Evolutionary conservation across 225 moss, liverwort and hornwort genomes (phyloP), one percentile per base, ranked within the genome.

Genomic region (Marchantia paleacea): DNA sequence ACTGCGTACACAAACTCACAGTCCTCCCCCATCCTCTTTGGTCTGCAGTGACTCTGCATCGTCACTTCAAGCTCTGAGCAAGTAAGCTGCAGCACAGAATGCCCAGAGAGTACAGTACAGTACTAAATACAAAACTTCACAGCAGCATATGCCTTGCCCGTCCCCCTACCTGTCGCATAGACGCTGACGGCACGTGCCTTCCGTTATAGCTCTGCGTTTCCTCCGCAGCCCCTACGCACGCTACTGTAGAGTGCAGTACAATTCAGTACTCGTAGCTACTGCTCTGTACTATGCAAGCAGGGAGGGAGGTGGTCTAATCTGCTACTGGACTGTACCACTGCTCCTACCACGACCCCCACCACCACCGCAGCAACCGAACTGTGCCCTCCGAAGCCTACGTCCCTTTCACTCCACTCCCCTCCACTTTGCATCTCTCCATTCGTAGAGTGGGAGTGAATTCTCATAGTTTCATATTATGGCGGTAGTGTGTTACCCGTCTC

Each of bases 121-220:
- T 39, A 39, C 39, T 39, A 39, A 5, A 39, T 39, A 39, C 39
- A 39, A 39, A 39, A 39, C 39, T 5, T 39, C 39, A 39, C 39
- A 39, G 39, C 29, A 29, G 25, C 68, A 68, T 13, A 30, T 68
- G 68, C 30, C 30, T 29, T 30, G 68, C 68, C 10, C 39, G 28
- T n/a, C 30, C 12, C 68, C 25, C 11, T 28, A 19, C 1, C 68
- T 68, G 28, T 30, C 28, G 8, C 68, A 10, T 19, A 3, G 24
- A 10, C 10, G n/a, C 73, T 52, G 47, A 52, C 52, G 73, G 52
- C 73, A 73, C 73, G 73, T 73, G 73, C 52, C 25, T 73, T 68
- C 25, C 15, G 24, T 30, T 68, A 68, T 30, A 30, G n/a, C 73
- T 11, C 14, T 53, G 24, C 25, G 10, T 19, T 57, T 13, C 18